Conservation (phyloP, 192 early-diverging fungal genomes). For the Backusella circina region DNA sequence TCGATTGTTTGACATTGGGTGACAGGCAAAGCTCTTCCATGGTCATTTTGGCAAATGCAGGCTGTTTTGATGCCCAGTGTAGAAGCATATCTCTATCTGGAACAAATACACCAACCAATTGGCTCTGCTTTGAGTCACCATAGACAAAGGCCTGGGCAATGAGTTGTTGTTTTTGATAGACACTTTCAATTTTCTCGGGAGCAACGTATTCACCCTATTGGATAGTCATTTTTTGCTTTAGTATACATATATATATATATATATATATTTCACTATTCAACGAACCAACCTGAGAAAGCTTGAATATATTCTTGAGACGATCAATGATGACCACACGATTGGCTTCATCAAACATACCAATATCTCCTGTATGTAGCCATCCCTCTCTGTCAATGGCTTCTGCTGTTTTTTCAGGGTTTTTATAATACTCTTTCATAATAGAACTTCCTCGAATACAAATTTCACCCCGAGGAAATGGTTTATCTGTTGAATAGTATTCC, state of each 20-base stretch:
- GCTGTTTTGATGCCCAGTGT: constrained; percentile 56
- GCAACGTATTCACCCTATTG: constrained; percentile 89
- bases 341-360: constrained; percentile 70
- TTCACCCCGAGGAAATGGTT: constrained; percentile 85
- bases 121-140: constrained; percentile 84
- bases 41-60: constrained; percentile 1
- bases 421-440: constrained; percentile 82
- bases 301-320: constrained; percentile 81
- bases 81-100: constrained; percentile 69
- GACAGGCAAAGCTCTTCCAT: constrained; percentile 39
- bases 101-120: constrained; percentile 84
- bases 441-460: constrained; percentile 76
- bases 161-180: constrained; percentile 65
- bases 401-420: constrained; percentile 76
- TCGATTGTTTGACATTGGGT: constrained; percentile 43
- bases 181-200: constrained; percentile 84
- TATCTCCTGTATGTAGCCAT: constrained; percentile 87
- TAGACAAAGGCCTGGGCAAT: constrained; percentile 90
- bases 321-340: constrained; percentile 82
- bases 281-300: background rate
- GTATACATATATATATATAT: too few species aligned
- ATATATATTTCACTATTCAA: background rate
- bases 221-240: background rate
- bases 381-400: constrained; percentile 80
- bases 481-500: constrained; percentile 78